Evolutionary conservation across 2,329 filamentous ascomycete species (phyloP), one percentile per base, ranked within the genome.

Genomic region (Ophiostoma novo-ulmi): DNA sequence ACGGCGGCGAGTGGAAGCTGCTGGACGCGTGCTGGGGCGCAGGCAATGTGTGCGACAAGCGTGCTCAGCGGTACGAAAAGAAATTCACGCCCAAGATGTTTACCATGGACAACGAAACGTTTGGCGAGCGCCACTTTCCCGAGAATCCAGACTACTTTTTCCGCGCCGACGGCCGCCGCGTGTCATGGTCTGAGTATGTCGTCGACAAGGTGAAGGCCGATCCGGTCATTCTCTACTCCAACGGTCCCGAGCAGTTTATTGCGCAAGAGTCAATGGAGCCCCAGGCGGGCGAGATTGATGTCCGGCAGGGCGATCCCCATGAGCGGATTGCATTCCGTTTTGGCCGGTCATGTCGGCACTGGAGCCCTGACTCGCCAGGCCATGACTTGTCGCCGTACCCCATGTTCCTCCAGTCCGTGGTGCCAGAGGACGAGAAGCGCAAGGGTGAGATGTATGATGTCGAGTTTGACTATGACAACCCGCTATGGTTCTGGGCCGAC

Each of bases 21-120:
- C 81, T 98, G 67, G 95, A 99, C 76, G 80, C 91, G 0, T 98
- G 94, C 78, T 99, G 95, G 95, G 95, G 95, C 55, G 92, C 94
- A 0, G 94, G 94, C 1, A 83, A 87, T 73, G 80, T 97, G 10
- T 80, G 83, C 63, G 82, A 76, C 20, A 80, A 84, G 69, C 79
- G 84, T 38, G 82, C 76, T 20, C 80, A 85, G 71, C 79, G 82
- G 1, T 97, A 93, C 80, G 85, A 85, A 63, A 85, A 90, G 75
- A 78, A 82, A 3, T 97, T 97, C 78, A 85, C 82, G 0, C 87
- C 93, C 0, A 79, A 83, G 8, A 80, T 86, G 73, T 91, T 91
- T 75, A 85, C 81, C 2, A 79, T 81, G 72, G 79, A 80, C 68
- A 97, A 97, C 77, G 90, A 94, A 70, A 86, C 91, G 39, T 97